These are phyloP conservation scores for Kwoniella pini DNA, from an alignment of 768 basidiomycete species.

Conservation along the genomic window DNA sequence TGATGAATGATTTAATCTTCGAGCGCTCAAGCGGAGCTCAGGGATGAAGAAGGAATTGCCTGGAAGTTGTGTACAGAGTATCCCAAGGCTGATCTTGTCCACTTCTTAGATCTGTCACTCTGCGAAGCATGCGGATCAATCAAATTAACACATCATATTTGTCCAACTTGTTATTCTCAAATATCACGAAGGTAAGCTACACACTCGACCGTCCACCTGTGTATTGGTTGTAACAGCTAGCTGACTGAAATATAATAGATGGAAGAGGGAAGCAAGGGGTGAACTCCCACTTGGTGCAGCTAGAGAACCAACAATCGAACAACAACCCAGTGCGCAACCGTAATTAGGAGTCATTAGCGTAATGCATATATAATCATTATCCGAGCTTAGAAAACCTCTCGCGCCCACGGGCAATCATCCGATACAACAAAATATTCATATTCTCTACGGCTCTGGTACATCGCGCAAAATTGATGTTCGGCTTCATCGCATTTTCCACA, in stretches of 20 bases:
- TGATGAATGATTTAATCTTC: too few species aligned
- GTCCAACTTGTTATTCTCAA: slow-evolving; percentile 74
- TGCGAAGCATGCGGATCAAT: slow-evolving; percentile 87
- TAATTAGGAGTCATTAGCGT: background rate
- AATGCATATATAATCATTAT: background rate
- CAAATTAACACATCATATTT: slow-evolving; percentile 86
- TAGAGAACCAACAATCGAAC: slow-evolving; percentile 4
- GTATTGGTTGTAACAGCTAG: background rate
- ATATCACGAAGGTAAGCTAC: slow-evolving; percentile 63
- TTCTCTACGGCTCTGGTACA: too few species aligned
- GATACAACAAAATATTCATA: too few species aligned
- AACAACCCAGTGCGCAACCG: slow-evolving; percentile 13
- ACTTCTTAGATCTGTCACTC: slow-evolving; percentile 72
- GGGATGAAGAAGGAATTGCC: too few species aligned
- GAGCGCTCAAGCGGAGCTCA: too few species aligned
- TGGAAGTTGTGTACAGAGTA: background rate
- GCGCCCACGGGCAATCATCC: too few species aligned
- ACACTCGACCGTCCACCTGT: background rate
- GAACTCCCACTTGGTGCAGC: slow-evolving; percentile 1
- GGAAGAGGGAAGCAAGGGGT: slow-evolving; percentile 41
- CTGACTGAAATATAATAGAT: slow-evolving; percentile 33
- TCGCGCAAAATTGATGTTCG: too few species aligned
- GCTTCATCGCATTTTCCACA: too few species aligned
- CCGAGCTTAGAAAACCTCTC: too few species aligned
- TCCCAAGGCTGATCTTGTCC: background rate